Evolutionary conservation across 495 filamentous ascomycete genomes (phyloP).

Genomic region (Darksidea phi): DNA sequence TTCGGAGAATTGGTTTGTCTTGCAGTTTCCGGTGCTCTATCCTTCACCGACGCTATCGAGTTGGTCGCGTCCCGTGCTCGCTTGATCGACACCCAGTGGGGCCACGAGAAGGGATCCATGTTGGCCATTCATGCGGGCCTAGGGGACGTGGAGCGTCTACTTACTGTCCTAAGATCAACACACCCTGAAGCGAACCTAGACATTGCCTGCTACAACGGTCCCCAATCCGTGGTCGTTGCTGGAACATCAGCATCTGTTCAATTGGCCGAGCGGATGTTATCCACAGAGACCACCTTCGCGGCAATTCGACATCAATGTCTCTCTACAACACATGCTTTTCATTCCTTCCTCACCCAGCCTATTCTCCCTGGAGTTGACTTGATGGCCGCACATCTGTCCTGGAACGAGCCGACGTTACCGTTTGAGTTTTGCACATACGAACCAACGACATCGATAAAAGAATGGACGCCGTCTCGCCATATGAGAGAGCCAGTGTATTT

Average conservation of each 20-base stretch:
- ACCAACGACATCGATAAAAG: not conserved
- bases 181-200: not conserved
- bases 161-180: not conserved
- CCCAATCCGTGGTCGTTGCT: not conserved
- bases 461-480: not conserved
- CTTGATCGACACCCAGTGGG: constrained; percentile 12
- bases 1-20: constrained; percentile 17
- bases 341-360: constrained; percentile 16
- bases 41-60: constrained; percentile 7
- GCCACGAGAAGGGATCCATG: constrained; percentile 4
- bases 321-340: constrained; percentile 11
- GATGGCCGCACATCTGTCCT: not conserved
- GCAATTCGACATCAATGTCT: not conserved
- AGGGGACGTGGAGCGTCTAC: not conserved
- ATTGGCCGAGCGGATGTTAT: not conserved
- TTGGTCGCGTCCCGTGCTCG: constrained; percentile 8
- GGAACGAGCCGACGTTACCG: not conserved
- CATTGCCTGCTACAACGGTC: constrained; percentile 14
- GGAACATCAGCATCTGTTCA: not conserved
- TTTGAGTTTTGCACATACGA: no score
- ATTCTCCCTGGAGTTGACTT: not conserved
- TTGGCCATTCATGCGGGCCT: not conserved
- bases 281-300: not conserved
- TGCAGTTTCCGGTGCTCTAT: constrained; percentile 5
- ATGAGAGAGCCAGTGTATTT: not conserved